Evolutionary conservation across 306 rosid species (phyloP), one percentile per base, ranked within the genome.

Genomic region (Acacia acuminata): DNA sequence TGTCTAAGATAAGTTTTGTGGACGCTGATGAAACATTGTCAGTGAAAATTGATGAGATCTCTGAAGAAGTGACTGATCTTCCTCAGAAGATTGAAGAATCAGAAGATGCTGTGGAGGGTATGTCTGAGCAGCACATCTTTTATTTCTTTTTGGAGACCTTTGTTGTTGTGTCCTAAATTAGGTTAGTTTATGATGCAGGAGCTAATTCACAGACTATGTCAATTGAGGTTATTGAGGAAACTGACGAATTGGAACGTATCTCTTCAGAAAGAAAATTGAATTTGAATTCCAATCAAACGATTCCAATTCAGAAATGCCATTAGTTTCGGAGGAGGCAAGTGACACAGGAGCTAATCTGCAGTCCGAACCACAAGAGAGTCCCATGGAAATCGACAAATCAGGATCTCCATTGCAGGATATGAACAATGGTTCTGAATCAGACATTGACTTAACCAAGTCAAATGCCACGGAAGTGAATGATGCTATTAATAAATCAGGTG

Each of bases 1-100:
- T 90, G 90, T 82, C 85, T 43, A 85, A 87, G 42, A 78, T 92
- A 87, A 85, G 82, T 36, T 71, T 92, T 61, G 22, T 56, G 53
- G 90, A 86, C 19, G 56, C 56, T 0, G 81, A 77, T 48, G 83
- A 82, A 65, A 67, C 2, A 22, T 84, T 78, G 22, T 53, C 82
- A 40, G n/a, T 53, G 15, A 85, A 83, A 77, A 61, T 50, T 42
- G 86, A 85, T 40, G 85, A 69, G 68, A 76, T 86, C 66, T 89
- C 88, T 64, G 85, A 84, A 24, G 93, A 88, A 47, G 60, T 74
- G 75, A 68, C 60, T 11, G 36, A 64, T 76, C 70, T 71, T 11
- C 77, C 82, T 5, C 79, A 82, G 75, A 76, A 61, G 75, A 71
- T 60, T 0, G 84, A 82, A 65, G 77, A 47, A 42, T 86, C 83